These are phyloP conservation scores for Sarcodon sp. DNA, from an alignment of 768 basidiomycete genomes.

Conservation along the genomic window DNA sequence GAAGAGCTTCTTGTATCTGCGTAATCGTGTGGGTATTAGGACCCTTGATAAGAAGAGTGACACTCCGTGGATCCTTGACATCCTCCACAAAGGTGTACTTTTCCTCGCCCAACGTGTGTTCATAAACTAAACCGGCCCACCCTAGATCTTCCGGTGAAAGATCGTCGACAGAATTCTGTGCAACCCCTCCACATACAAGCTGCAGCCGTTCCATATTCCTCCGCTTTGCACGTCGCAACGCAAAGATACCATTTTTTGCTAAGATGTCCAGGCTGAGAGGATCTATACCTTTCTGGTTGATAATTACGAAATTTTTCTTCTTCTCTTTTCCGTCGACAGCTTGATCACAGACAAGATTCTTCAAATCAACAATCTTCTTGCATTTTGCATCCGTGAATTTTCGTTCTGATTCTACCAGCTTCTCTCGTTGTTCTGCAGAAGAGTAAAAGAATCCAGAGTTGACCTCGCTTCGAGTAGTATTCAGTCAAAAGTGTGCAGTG, in stretches of 20 bases:
- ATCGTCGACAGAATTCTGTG: constrained; percentile 98
- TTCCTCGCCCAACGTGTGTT: constrained; percentile 97
- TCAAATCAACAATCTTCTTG: constrained; percentile 92
- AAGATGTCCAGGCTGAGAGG: constrained; percentile 92
- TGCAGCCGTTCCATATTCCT: constrained; percentile 98
- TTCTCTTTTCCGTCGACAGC: constrained; percentile 74
- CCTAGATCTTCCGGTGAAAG: constrained; percentile 84
- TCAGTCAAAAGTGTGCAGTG: constrained; percentile 6
- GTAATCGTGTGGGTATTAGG: constrained; percentile 93
- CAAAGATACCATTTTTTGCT: constrained; percentile 93
- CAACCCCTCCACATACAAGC: constrained; percentile 86
- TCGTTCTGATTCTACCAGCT: constrained; percentile 95
- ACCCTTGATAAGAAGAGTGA: constrained; percentile 94
- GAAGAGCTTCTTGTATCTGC: constrained; percentile 96
- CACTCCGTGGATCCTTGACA: constrained; percentile 88
- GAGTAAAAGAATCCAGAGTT: constrained; percentile 99
- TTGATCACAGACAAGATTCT: constrained; percentile 93
- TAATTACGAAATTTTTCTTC: constrained; percentile 79
- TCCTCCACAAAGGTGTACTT: constrained; percentile 98
- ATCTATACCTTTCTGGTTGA: constrained; percentile 99
- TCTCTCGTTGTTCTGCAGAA: constrained; percentile 94
- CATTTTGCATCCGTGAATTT: constrained; percentile 89
- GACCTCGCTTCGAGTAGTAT: constrained; percentile 60
- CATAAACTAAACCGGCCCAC: constrained; percentile 97
- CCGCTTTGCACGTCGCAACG: constrained; percentile 88